Percentiles rank a stretch among this genome's conserved stretches.
These are phyloP conservation scores for Apophysomyces elegans DNA, from an alignment of 371 early-diverging fungal species.

Conservation along the genomic window DNA sequence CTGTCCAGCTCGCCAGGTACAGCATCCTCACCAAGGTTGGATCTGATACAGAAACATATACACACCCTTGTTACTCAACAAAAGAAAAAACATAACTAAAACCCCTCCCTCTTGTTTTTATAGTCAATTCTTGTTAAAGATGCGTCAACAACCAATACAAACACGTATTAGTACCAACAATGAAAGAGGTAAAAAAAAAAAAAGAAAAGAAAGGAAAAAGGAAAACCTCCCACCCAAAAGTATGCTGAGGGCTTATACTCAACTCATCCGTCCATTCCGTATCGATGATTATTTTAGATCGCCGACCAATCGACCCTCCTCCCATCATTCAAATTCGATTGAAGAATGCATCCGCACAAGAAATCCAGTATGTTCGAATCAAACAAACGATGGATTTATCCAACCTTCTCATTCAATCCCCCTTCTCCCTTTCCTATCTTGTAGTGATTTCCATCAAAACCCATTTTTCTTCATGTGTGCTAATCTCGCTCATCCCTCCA, in stretches of 20 bases:
- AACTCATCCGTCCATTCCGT: slow-evolving; percentile 1
- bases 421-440: neutral
- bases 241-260: neutral
- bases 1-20: slow-evolving; percentile 15
- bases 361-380: slow-evolving; percentile 17
- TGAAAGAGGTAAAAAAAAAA: slow-evolving; percentile 26
- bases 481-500: slow-evolving; percentile 45
- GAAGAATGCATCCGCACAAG: slow-evolving; percentile 15
- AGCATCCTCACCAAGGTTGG: slow-evolving; percentile 16
- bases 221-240: too few relatives aligned
- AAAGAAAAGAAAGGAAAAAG: neutral
- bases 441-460: slow-evolving; percentile 67
- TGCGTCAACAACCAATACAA: slow-evolving; percentile 30
- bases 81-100: neutral
- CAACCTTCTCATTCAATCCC: neutral
- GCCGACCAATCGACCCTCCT: slow-evolving; percentile 30
- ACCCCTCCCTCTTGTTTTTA: neutral
- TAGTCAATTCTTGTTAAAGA: slow-evolving; percentile 13
- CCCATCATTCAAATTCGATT: slow-evolving; percentile 30
- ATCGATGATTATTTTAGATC: slow-evolving; percentile 14
- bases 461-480: slow-evolving; percentile 52
- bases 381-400: neutral
- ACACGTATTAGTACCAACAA: slow-evolving; percentile 29
- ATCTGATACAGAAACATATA: neutral
- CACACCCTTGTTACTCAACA: neutral